Evolutionary conservation across 257 asterid genomes (phyloP).

Genomic region (Scutellaria galericulata): DNA sequence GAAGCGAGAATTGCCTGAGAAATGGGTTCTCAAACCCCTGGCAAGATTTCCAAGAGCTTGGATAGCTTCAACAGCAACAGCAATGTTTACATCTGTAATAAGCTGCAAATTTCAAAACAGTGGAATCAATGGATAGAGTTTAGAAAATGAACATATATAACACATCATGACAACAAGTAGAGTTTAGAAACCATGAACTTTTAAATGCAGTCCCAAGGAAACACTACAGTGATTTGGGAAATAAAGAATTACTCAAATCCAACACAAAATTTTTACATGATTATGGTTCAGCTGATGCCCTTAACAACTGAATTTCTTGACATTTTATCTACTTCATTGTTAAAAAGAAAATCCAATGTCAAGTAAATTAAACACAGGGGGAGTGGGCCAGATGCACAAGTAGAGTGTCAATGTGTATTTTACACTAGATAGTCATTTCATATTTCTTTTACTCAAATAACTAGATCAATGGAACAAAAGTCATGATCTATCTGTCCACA

Average conservation of each 20-base stretch:
- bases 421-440: no score
- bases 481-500: conserved; percentile 1
- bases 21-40: conserved; percentile 88
- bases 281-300: background rate
- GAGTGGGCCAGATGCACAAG: no score
- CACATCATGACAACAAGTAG: conserved; percentile 9
- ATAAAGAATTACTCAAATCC: background rate
- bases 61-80: conserved; percentile 97
- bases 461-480: background rate
- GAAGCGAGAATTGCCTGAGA: conserved; percentile 84
- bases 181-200: conserved; percentile 8
- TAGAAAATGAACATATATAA: conserved; percentile 22
- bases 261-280: background rate
- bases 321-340: background rate
- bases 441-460: no score
- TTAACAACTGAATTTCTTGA: background rate
- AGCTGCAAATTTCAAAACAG: conserved; percentile 68
- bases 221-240: background rate
- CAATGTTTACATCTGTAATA: conserved; percentile 95
- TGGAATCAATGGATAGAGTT: conserved; percentile 27
- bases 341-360: background rate
- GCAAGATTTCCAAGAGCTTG: conserved; percentile 99
- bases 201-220: background rate
- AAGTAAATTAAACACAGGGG: no score
- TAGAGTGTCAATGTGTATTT: no score